Conservation (phyloP, 345 rosid species). For the Boechera retrofracta region DNA sequence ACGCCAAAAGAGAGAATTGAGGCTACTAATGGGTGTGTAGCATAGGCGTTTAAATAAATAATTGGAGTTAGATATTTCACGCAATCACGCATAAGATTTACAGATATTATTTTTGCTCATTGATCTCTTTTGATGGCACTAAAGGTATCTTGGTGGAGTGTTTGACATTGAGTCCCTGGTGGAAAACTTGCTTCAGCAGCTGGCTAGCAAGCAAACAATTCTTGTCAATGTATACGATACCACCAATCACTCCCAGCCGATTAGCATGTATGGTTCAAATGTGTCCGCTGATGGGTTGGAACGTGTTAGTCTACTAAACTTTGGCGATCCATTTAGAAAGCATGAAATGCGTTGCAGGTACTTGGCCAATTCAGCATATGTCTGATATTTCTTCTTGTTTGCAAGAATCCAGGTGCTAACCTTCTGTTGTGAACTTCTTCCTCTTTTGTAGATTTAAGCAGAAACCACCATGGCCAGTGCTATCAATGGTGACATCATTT, state of each 20-base stretch:
- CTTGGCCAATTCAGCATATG: constrained; percentile 19
- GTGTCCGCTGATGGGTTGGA: constrained; percentile 61
- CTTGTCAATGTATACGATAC: constrained; percentile 89
- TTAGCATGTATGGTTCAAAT: constrained; percentile 95
- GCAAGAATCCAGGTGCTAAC: constrained; percentile 25
- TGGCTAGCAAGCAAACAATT: constrained; percentile 93
- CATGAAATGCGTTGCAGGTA: constrained; percentile 99
- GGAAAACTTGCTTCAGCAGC: constrained; percentile 93
- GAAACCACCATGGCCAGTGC: constrained; percentile 83
- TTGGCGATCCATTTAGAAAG: constrained; percentile 93
- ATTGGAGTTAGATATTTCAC: not conserved
- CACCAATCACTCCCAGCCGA: constrained; percentile 67
- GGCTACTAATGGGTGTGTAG: constrained; percentile 83
- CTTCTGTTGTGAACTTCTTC: constrained; percentile 27
- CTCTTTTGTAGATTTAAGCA: constrained; percentile 72
- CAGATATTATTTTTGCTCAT: constrained; percentile 24
- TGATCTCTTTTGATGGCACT: constrained; percentile 29
- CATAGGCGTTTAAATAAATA: constrained; percentile 16
- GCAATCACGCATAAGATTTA: not conserved
- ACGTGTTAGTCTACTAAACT: constrained; percentile 70
- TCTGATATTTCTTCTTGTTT: constrained; percentile 23
- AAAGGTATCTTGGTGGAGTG: constrained; percentile 93
- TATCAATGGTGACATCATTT: constrained; percentile 61
- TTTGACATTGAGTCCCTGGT: constrained; percentile 91
- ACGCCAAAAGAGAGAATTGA: constrained; percentile 79